A percentile compares a stretch with the other conserved stretches of the same genome.
These are phyloP conservation scores for Malus asiatica DNA, from an alignment of 306 rosid genomes.

Conservation along the genomic window DNA sequence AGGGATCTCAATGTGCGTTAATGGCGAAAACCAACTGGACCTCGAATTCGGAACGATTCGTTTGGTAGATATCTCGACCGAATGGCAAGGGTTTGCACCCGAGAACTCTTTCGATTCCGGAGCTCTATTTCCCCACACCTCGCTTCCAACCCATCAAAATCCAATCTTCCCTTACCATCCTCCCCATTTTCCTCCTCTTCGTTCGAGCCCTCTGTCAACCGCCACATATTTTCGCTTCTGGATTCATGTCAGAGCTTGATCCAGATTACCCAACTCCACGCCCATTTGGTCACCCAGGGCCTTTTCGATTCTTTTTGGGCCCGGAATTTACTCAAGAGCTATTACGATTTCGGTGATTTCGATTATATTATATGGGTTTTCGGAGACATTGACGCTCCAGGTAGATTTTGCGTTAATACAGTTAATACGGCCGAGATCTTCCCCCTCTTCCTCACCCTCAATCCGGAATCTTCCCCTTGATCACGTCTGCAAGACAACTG, in stretches of 20 bases:
- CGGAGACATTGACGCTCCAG: slow-evolving; percentile 20
- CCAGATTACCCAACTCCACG: slow-evolving; percentile 55
- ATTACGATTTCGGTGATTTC: slow-evolving; percentile 36
- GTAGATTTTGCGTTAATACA: slow-evolving; percentile 50
- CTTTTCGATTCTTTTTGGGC: slow-evolving; percentile 46
- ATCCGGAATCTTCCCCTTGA: too few species aligned
- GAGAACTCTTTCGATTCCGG: slow-evolving; percentile 29
- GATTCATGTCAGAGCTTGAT: slow-evolving; percentile 15
- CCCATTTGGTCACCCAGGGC: slow-evolving; percentile 39
- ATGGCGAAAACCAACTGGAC: slow-evolving; percentile 35
- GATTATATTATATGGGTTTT: slow-evolving; percentile 39
- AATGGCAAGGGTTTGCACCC: slow-evolving; percentile 58
- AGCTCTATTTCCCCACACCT: background rate
- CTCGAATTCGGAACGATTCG: background rate
- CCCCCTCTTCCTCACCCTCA: too few species aligned
- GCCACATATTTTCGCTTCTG: slow-evolving; percentile 15
- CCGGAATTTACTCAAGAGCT: slow-evolving; percentile 47
- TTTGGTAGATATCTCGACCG: slow-evolving; percentile 25
- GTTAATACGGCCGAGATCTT: slow-evolving; percentile 9
- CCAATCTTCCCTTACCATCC: slow-evolving; percentile 12
- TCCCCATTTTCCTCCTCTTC: slow-evolving; percentile 7
- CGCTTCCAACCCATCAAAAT: slow-evolving; percentile 19
- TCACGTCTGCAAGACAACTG: too few species aligned
- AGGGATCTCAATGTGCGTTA: slow-evolving; percentile 28
- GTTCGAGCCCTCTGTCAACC: background rate